Percentiles rank a stretch among this genome's conserved stretches.
Conservation (phyloP, 2,329 filamentous ascomycete genomes). For the Phialocephala sp. region DNA sequence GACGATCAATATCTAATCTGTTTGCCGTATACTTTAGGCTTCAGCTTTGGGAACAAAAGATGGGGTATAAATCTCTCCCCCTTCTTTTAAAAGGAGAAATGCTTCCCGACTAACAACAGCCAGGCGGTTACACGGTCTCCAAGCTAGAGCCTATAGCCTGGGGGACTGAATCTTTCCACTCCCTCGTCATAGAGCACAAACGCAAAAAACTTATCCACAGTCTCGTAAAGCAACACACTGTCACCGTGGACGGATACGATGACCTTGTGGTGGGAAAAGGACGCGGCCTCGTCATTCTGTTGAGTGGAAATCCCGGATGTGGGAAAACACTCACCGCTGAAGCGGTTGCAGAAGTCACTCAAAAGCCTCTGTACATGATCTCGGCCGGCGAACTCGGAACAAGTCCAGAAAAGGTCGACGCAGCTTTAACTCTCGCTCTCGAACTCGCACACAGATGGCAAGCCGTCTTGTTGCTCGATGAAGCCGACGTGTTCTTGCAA, state of each 20-base stretch:
- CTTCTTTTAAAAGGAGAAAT: neutral
- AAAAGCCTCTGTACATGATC: neutral
- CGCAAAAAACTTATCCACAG: neutral
- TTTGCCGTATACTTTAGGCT: neutral
- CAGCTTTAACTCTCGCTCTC: neutral
- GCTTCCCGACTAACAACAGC: neutral
- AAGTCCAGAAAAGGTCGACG: neutral
- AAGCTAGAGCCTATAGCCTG: neutral
- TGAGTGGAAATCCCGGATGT: neutral
- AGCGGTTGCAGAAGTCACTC: neutral
- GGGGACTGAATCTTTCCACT: neutral
- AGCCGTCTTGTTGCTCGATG: neutral
- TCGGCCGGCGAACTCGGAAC: conserved; percentile 5
- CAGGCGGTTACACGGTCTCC: neutral
- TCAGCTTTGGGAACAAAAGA: conserved; percentile 2
- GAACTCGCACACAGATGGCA: neutral
- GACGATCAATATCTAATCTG: neutral
- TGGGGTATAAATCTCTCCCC: neutral
- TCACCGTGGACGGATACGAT: neutral
- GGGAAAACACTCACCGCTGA: conserved; percentile 1
- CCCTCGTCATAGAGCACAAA: neutral
- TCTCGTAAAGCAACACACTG: neutral
- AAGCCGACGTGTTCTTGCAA: conserved; percentile 4
- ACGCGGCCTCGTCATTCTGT: neutral
- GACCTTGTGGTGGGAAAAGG: neutral